phyloP scores from a whole-genome alignment of 192 early-diverging fungal species.

The Podila horticola region DNA sequence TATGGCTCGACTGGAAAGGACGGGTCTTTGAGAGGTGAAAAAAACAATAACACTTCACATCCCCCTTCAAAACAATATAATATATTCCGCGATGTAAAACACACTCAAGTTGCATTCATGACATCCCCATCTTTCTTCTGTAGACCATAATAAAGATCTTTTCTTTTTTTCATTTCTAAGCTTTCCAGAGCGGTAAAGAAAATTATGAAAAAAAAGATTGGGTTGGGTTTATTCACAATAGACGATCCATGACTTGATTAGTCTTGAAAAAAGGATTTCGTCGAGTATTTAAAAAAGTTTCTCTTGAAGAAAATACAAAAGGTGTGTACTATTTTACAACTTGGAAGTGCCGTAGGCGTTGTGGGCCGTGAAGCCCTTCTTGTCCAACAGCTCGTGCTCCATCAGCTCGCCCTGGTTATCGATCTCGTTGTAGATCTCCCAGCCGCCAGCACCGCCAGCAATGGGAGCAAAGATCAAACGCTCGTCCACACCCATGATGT shows the following conservation, averaged over 20 bases:
- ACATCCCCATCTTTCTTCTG: background rate
- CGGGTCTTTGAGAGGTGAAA: no score
- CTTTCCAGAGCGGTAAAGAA: no score
- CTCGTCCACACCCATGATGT: constrained; percentile 68
- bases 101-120: background rate
- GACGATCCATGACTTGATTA: no score
- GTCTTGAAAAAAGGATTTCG: no score
- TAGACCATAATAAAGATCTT: background rate
- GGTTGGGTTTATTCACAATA: no score
- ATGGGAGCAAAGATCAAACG: constrained; percentile 76
- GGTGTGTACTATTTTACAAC: constrained; percentile 24
- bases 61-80: background rate
- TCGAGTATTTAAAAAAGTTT: no score
- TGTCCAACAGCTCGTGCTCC: constrained; percentile 24
- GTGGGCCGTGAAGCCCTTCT: constrained; percentile 47
- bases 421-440: constrained; percentile 70
- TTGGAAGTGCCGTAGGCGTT: constrained; percentile 42
- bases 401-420: constrained; percentile 73
- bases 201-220: no score
- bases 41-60: no score
- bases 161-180: no score
- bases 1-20: no score
- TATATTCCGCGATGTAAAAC: background rate
- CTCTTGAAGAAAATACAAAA: background rate
- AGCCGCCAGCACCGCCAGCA: constrained; percentile 64